These are phyloP conservation scores for Pleodorina starrii DNA, from an alignment of 139 green algal genomes.

Conservation along the genomic window DNA sequence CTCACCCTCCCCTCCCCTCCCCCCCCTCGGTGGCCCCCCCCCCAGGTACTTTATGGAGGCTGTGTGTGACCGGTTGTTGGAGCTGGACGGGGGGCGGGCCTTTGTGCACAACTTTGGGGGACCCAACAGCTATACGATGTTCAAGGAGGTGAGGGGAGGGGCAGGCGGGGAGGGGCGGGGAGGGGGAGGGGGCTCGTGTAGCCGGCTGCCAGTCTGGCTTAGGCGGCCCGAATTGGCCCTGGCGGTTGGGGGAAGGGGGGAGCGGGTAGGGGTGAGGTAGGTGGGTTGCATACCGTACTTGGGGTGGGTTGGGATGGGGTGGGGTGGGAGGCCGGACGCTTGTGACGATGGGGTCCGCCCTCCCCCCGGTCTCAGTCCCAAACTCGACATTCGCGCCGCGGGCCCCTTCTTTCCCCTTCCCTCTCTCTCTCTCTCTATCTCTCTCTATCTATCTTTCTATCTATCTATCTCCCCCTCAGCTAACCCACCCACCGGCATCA, in stretches of 20 bases:
- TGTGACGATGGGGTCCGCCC: too few species aligned
- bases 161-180: background rate
- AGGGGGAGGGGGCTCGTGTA: too few species aligned
- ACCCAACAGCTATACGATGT: conserved; percentile 66
- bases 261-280: too few species aligned
- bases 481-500: background rate
- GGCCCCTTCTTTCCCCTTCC: background rate
- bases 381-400: too few species aligned
- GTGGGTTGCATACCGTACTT: too few species aligned
- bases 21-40: background rate
- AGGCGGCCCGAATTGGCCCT: too few species aligned
- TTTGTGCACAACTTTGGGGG: conserved; percentile 79
- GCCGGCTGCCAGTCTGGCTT: too few species aligned
- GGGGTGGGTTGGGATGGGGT: too few species aligned
- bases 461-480: background rate
- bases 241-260: too few species aligned
- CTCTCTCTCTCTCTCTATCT: background rate
- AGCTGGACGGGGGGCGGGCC: conserved; percentile 77
- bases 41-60: conserved; percentile 81
- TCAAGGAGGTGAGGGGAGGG: conserved; percentile 64
- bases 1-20: background rate
- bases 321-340: too few species aligned
- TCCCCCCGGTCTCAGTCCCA: too few species aligned
- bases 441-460: background rate
- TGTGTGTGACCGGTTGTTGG: conserved; percentile 79